Evolutionary conservation across 2,329 filamentous ascomycete species (phyloP).

Genomic region (Lecanicillium sp.): DNA sequence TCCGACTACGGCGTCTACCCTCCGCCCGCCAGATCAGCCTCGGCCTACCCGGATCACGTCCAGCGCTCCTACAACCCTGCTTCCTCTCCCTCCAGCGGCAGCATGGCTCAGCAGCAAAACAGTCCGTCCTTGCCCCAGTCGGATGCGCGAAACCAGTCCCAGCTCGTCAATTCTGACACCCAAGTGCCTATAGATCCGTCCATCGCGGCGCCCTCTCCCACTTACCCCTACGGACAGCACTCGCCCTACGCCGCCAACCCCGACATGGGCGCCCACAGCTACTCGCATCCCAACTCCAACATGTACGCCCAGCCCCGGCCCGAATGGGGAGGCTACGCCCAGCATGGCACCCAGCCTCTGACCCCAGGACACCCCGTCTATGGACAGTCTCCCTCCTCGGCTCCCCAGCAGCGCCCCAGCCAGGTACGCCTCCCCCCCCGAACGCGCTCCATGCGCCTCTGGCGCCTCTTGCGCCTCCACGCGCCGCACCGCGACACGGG

Average conservation of each 20-base stretch:
- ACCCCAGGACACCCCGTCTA: slow-evolving; percentile 50
- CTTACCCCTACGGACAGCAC: slow-evolving; percentile 77
- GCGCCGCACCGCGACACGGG: no score
- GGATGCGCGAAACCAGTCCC: slow-evolving; percentile 71
- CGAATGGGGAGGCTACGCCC: slow-evolving; percentile 66
- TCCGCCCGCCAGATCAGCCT: slow-evolving; percentile 68
- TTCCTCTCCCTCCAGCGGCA: slow-evolving; percentile 67
- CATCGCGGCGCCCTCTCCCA: slow-evolving; percentile 88
- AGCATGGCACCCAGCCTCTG: slow-evolving; percentile 43
- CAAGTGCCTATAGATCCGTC: slow-evolving; percentile 99
- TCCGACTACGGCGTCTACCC: slow-evolving; percentile 84
- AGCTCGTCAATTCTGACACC: slow-evolving; percentile 85
- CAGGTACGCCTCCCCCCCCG: slow-evolving; percentile 40
- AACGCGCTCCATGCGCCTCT: not conserved
- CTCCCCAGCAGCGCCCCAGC: slow-evolving; percentile 48
- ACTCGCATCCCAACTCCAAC: slow-evolving; percentile 54
- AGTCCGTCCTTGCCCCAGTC: slow-evolving; percentile 91
- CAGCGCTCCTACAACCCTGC: slow-evolving; percentile 78
- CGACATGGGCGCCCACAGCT: slow-evolving; percentile 78
- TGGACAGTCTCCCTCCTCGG: slow-evolving; percentile 48
- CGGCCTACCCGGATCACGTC: slow-evolving; percentile 75
- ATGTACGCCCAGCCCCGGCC: slow-evolving; percentile 66
- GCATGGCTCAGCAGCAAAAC: slow-evolving; percentile 97
- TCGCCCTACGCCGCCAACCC: slow-evolving; percentile 80
- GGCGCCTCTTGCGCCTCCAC: no score